Percentiles rank a stretch among this genome's conserved stretches.
Conservation (phyloP, 2,329 filamentous ascomycete genomes). For the Davidsoniella virescens region DNA sequence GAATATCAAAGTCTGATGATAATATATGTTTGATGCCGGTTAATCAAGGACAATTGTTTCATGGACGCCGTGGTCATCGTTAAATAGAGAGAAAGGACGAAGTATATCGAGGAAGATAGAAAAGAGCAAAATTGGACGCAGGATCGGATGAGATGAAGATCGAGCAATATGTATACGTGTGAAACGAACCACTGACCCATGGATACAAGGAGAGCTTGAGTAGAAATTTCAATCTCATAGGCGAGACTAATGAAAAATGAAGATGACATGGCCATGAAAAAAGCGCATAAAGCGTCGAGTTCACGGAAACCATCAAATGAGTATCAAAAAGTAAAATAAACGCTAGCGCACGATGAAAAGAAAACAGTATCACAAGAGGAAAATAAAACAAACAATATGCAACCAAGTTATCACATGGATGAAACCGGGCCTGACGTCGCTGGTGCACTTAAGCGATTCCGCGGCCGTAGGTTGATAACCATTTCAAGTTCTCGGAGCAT, state of each 20-base stretch:
- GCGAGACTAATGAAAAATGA: constrained; percentile 1
- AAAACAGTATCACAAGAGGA: neutral
- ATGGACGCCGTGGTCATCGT: constrained; percentile 4
- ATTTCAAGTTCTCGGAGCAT: constrained; percentile 91
- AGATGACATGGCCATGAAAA: constrained; percentile 3
- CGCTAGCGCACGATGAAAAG: neutral
- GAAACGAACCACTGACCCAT: too few relatives aligned
- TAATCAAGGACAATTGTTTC: neutral
- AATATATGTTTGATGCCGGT: too few relatives aligned
- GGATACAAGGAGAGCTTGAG: too few relatives aligned
- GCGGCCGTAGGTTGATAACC: constrained; percentile 49
- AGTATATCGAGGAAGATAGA: neutral
- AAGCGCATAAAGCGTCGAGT: neutral
- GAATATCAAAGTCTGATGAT: too few relatives aligned
- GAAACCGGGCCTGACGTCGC: constrained; percentile 9
- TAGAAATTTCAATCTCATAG: too few relatives aligned
- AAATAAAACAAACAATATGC: neutral
- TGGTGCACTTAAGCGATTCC: constrained; percentile 22
- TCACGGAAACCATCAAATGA: constrained; percentile 13
- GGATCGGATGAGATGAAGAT: neutral
- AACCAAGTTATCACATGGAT: constrained; percentile 8
- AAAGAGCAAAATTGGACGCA: neutral
- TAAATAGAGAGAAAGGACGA: neutral
- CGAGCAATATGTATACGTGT: too few relatives aligned
- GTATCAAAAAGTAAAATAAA: neutral